Percentiles rank a stretch among this genome's conserved stretches.
phyloP scores from a whole-genome alignment of 768 basidiomycete species.

The Grammothele lineata region DNA sequence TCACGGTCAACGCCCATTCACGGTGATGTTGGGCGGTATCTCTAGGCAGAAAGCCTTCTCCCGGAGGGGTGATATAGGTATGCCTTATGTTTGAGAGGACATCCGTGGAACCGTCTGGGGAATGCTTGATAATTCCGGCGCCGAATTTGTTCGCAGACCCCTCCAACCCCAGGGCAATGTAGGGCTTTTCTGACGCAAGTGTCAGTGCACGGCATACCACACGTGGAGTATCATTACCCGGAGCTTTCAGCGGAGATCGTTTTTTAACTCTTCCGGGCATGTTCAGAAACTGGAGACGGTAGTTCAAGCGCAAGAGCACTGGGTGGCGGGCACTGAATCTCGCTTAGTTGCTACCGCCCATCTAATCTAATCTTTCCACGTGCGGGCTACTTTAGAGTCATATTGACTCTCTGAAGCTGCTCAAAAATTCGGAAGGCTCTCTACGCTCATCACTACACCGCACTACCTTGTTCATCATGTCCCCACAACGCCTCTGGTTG shows the following conservation, averaged over 20 bases:
- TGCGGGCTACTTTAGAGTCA: conserved; percentile 13
- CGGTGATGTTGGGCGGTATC: conserved; percentile 97
- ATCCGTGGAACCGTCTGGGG: conserved; percentile 60
- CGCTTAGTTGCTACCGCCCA: neutral
- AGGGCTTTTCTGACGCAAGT: conserved; percentile 59
- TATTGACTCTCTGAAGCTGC: conserved; percentile 1
- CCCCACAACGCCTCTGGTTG: conserved; percentile 70
- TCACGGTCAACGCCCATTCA: conserved; percentile 83
- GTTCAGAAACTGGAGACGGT: too few species aligned
- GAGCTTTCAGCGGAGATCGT: conserved; percentile 28
- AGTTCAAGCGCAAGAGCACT: too few species aligned
- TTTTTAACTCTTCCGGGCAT: conserved; percentile 23
- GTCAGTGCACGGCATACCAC: too few species aligned
- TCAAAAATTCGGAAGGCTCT: neutral
- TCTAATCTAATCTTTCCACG: conserved; percentile 11
- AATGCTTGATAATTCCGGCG: conserved; percentile 86
- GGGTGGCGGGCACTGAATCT: too few species aligned
- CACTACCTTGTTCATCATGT: conserved; percentile 32
- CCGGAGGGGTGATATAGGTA: conserved; percentile 98
- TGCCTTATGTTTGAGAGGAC: conserved; percentile 93
- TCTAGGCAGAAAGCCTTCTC: conserved; percentile 93
- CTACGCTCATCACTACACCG: too few species aligned
- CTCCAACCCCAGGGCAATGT: conserved; percentile 92
- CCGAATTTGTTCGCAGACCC: conserved; percentile 98
- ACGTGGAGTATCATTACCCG: too few species aligned